Percentiles rank a stretch among this genome's conserved stretches.
These are phyloP conservation scores for Eucalyptus sideroxylon DNA, from an alignment of 345 rosid genomes.

Conservation along the genomic window DNA sequence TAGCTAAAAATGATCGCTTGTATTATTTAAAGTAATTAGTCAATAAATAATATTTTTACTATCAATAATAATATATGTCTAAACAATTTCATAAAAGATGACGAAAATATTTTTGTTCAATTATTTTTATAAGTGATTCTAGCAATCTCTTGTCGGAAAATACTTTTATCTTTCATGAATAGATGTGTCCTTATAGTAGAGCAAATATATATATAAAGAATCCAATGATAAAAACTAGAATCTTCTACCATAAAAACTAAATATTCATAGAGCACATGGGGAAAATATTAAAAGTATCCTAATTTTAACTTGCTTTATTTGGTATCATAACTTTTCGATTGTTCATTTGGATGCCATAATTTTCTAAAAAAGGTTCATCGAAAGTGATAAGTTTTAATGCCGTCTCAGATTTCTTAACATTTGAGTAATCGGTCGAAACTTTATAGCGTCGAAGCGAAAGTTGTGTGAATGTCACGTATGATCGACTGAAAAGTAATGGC, in stretches of 20 bases:
- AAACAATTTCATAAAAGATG: not conserved
- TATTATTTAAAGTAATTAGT: too few species aligned
- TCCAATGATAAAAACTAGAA: not conserved
- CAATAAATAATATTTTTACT: too few species aligned
- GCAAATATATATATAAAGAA: too few species aligned
- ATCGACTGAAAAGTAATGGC: not conserved
- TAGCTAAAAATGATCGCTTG: fast-evolving
- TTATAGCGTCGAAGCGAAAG: not conserved
- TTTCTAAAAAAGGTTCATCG: not conserved
- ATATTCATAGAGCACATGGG: not conserved
- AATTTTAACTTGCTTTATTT: not conserved
- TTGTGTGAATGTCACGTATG: not conserved
- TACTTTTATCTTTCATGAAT: too few species aligned
- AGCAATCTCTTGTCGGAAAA: not conserved
- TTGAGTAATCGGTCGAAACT: fast-evolving
- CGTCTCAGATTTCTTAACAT: fast-evolving
- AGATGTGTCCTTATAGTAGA: too few species aligned
- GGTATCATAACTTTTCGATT: not conserved
- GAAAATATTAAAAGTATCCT: not conserved
- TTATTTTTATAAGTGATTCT: not conserved
- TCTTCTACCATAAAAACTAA: not conserved
- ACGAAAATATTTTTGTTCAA: too few species aligned
- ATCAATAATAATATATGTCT: too few species aligned
- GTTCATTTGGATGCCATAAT: not conserved
- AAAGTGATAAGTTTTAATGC: not conserved